A percentile compares a stretch with the other conserved stretches of the same genome.
These are phyloP conservation scores for Ramularia endophylla DNA, from an alignment of 2,329 filamentous ascomycete genomes.

Conservation along the genomic window DNA sequence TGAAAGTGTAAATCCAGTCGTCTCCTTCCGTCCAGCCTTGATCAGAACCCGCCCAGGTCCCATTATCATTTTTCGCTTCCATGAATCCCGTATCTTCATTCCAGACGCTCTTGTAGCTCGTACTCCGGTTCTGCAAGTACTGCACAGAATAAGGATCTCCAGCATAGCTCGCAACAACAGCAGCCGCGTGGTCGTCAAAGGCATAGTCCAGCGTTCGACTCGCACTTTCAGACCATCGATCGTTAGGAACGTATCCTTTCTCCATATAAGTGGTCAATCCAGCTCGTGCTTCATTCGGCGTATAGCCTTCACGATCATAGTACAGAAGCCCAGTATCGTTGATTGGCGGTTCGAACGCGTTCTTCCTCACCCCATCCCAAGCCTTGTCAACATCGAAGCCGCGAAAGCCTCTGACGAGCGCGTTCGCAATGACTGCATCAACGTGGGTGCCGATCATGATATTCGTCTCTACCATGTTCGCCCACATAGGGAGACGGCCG, in stretches of 20 bases:
- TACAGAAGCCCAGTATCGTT: slow-evolving; percentile 42
- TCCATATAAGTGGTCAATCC: slow-evolving; percentile 42
- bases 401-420: slow-evolving; percentile 38
- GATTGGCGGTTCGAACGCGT: slow-evolving; percentile 42
- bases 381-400: slow-evolving; percentile 40
- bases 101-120: slow-evolving; percentile 40
- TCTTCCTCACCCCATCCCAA: slow-evolving; percentile 41
- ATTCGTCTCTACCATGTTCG: slow-evolving; percentile 46
- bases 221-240: slow-evolving; percentile 43
- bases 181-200: slow-evolving; percentile 42
- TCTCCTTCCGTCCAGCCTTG: slow-evolving; percentile 48
- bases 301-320: slow-evolving; percentile 43
- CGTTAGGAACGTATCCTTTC: slow-evolving; percentile 44
- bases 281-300: slow-evolving; percentile 42
- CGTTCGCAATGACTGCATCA: slow-evolving; percentile 45
- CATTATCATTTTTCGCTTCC: slow-evolving; percentile 44
- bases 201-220: slow-evolving; percentile 46
- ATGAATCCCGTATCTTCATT: slow-evolving; percentile 42
- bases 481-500: slow-evolving; percentile 45
- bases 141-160: slow-evolving; percentile 30
- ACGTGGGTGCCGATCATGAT: slow-evolving; percentile 48
- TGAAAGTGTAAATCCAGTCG: slow-evolving; percentile 48
- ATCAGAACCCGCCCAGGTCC: slow-evolving; percentile 38
- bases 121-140: slow-evolving; percentile 33
- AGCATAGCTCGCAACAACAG: slow-evolving; percentile 36